phyloP scores from a whole-genome alignment of 169 alveolate species.

The Plasmodium reichenowi region DNA sequence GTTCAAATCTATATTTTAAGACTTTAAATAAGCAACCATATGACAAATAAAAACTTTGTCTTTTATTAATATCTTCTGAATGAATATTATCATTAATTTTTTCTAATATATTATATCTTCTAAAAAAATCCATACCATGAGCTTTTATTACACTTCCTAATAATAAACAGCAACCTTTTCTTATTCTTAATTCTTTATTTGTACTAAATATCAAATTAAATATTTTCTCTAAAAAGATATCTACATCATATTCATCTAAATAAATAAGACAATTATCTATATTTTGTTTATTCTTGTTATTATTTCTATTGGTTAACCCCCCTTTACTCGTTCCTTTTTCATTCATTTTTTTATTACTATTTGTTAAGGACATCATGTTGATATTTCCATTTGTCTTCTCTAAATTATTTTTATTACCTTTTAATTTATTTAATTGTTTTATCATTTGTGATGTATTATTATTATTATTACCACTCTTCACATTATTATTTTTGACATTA shows the following conservation, averaged over 20 bases:
- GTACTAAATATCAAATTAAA: conserved; percentile 23
- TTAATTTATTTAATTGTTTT: conserved; percentile 12
- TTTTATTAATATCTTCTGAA: conserved; percentile 65
- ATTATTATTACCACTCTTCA: background rate
- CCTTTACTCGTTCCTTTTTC: background rate
- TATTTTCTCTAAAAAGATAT: conserved; percentile 28
- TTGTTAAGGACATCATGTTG: background rate
- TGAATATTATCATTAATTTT: conserved; percentile 40
- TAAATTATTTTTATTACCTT: background rate
- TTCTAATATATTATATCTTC: conserved; percentile 31
- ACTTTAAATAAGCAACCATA: conserved; percentile 75
- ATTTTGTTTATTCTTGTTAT: background rate
- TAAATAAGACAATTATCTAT: conserved; percentile 21
- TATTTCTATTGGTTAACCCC: background rate
- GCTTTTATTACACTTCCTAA: conserved; percentile 74
- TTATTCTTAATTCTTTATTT: conserved; percentile 58
- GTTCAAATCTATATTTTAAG: conserved; percentile 64
- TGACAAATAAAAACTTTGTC: conserved; percentile 71
- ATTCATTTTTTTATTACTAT: conserved; percentile 6
- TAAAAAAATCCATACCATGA: conserved; percentile 59
- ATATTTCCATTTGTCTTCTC: background rate
- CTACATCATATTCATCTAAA: conserved; percentile 50
- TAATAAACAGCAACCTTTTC: conserved; percentile 72
- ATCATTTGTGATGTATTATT: background rate
- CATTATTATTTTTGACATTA: background rate